phyloP scores from a whole-genome alignment of 768 basidiomycete species.

The Boletus reticulatus region DNA sequence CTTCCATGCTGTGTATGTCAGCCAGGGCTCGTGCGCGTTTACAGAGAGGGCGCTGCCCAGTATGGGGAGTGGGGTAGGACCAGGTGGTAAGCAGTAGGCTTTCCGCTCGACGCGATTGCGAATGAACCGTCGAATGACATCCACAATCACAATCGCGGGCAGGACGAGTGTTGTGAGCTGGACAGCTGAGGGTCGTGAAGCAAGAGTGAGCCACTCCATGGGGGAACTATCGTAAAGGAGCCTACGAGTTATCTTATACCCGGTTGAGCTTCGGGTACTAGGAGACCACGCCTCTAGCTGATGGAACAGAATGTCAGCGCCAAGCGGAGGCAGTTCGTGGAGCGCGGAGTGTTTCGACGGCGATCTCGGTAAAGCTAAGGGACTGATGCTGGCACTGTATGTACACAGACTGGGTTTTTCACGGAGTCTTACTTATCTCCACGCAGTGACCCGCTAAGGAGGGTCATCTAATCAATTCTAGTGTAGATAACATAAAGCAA shows the following conservation, averaged over 20 bases:
- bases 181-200: background rate
- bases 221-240: background rate
- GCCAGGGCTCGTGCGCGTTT: background rate
- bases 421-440: no score
- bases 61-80: slow-evolving; percentile 5
- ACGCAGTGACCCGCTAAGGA: no score
- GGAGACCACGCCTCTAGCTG: no score
- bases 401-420: no score
- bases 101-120: background rate
- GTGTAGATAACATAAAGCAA: background rate
- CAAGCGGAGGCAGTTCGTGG: no score
- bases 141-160: background rate
- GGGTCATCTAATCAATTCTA: no score
- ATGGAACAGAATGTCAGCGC: no score
- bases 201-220: background rate
- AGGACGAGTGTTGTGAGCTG: background rate
- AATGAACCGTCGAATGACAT: background rate
- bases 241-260: background rate
- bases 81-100: slow-evolving; percentile 3
- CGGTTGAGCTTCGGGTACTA: background rate
- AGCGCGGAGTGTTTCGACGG: no score
- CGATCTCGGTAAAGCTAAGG: no score
- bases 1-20: slow-evolving; percentile 6
- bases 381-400: no score
- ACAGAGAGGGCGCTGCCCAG: slow-evolving; percentile 4